Base-by-base conservation (phyloP, 2,329 filamentous ascomycete genomes). In the Plectosphaerella sp. region DNA sequence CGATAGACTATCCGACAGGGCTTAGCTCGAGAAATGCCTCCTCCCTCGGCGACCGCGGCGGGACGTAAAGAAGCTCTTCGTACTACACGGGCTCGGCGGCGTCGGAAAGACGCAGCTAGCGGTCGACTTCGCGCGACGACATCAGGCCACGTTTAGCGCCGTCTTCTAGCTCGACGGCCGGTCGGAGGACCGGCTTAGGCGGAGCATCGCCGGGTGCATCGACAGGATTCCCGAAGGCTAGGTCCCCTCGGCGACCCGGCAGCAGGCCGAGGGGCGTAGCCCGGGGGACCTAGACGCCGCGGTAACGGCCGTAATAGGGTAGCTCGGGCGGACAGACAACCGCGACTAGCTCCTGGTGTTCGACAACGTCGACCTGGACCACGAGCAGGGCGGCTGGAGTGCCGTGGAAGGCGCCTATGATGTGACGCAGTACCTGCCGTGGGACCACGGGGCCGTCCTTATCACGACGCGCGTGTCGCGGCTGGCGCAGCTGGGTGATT, bases 121-220 rank as follows among this genome's bases (percentile, higher is more conserved):
- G 15, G 37, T 52, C 43, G 18, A n/a, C 45, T 35, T 37, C 24
- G 48, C 36, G 10, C 33, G 15, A 25, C 49, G 41, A 28, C 46
- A 35, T 41, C 48, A 49, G 16, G 57, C 20, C 57, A 66, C 35
- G 57, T 68, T 65, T 52, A 62, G 54, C 47, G 60, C 63, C 11
- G 54, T 69, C 43, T 64, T 69, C 54, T 68, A 63, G 65, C 51
- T 69, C 3, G 62, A 69, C 51, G 61, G 61, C 33, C 54, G 62
- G 37, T 60, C 63, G 16, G 62, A 66, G 53, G 58, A 61, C 51
- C 54, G 56, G 50, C 56, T 66, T 36, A 62, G 53, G 54, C 62
- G 61, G 48, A 69, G 62, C 51, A 55, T 68, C 48, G 50, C 54
- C 52, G 42, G 45, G 39, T 58, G 50, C 58, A 54, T 56, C 41